A percentile compares a stretch with the other conserved stretches of the same genome.
Conservation (phyloP, 164 flowering plant genomes). For the Vitis rotundifolia region DNA sequence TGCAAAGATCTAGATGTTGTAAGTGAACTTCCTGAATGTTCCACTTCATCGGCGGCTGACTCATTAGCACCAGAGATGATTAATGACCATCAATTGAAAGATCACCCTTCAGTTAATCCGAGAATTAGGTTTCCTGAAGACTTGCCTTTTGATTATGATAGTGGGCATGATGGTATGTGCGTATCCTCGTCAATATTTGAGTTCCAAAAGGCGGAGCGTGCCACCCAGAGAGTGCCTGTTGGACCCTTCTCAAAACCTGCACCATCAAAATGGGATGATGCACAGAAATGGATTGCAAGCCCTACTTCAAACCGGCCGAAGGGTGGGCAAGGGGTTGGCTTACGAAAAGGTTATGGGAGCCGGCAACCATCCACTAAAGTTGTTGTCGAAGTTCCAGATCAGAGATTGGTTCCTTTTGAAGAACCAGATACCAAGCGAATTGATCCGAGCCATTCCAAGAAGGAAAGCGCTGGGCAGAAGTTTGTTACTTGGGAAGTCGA, state of each 20-base stretch:
- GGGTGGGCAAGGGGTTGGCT: conserved; percentile 31
- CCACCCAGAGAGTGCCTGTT: conserved; percentile 51
- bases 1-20: conserved; percentile 83
- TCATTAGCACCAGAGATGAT: conserved; percentile 26
- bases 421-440: conserved; percentile 78
- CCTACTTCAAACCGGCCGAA: conserved; percentile 62
- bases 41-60: conserved; percentile 30
- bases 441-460: conserved; percentile 51
- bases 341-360: conserved; percentile 50
- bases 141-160: conserved; percentile 41
- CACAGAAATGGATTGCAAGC: conserved; percentile 92
- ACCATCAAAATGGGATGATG: conserved; percentile 97
- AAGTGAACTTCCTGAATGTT: conserved; percentile 50
- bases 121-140: conserved; percentile 52
- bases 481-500: conserved; percentile 49
- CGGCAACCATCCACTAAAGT: conserved; percentile 58
- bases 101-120: conserved; percentile 32
- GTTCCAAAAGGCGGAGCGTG: conserved; percentile 71
- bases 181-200: conserved; percentile 53
- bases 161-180: conserved; percentile 38
- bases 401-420: conserved; percentile 41
- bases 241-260: conserved; percentile 71
- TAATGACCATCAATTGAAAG: conserved; percentile 43
- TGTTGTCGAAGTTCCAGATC: conserved; percentile 67
- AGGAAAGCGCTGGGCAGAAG: conserved; percentile 44